phyloP scores from a whole-genome alignment of 805 yeast species.

The Middelhovenomyces tepae region DNA sequence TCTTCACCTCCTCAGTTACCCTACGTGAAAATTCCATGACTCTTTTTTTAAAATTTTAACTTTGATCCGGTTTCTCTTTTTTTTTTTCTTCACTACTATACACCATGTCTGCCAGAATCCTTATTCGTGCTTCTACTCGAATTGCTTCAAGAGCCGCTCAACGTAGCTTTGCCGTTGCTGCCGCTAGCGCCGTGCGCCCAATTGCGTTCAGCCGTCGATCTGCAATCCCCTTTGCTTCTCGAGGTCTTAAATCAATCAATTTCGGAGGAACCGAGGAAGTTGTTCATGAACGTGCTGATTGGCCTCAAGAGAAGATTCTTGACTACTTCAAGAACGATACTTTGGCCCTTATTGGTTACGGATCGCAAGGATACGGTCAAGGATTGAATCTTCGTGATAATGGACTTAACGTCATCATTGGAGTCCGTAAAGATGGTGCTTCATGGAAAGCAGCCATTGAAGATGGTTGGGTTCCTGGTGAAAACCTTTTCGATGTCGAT shows the following conservation, averaged over 20 bases:
- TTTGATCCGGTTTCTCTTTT: slow-evolving; percentile 2
- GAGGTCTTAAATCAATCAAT: slow-evolving; percentile 95
- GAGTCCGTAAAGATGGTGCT: slow-evolving; percentile 98
- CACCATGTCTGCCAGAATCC: slow-evolving; percentile 19
- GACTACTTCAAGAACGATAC: slow-evolving; percentile 98
- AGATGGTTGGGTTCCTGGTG: slow-evolving; percentile 99
- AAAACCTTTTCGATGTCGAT: slow-evolving; percentile 87
- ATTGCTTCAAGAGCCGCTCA: slow-evolving; percentile 43
- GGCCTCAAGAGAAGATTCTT: slow-evolving; percentile 96
- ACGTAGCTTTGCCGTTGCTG: slow-evolving; percentile 52
- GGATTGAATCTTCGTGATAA: slow-evolving; percentile 99
- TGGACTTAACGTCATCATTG: slow-evolving; percentile 93
- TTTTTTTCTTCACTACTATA: not conserved
- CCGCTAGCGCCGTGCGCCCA: slow-evolving; percentile 33
- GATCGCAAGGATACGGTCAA: slow-evolving; percentile 99
- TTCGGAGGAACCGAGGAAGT: slow-evolving; percentile 92
- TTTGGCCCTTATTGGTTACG: slow-evolving; percentile 96
- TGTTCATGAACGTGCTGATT: slow-evolving; percentile 98
- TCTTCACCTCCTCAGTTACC: not conserved
- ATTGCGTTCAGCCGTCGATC: slow-evolving; percentile 27
- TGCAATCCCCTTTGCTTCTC: slow-evolving; percentile 50
- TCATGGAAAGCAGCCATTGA: slow-evolving; percentile 99
- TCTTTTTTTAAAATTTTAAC: slow-evolving; percentile 1
- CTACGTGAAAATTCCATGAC: slow-evolving; percentile 1
- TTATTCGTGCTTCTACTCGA: slow-evolving; percentile 41